Conservation (phyloP, 441 rosid species). For the Eutrema salsugineum region DNA sequence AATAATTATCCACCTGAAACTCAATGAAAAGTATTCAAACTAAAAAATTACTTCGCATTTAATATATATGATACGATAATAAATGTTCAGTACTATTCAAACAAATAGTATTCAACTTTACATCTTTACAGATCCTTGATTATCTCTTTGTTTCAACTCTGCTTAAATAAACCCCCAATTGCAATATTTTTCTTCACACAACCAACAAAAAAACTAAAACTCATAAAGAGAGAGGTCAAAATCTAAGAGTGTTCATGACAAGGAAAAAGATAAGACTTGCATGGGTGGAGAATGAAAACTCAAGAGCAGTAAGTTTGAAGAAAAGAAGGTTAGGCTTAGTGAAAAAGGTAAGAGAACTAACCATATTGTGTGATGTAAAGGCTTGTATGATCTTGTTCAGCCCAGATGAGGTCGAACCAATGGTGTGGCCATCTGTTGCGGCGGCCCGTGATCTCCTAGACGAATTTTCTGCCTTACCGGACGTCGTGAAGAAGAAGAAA, state of each 20-base stretch:
- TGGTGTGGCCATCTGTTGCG: slow-evolving; percentile 45
- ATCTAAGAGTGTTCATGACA: slow-evolving; percentile 31
- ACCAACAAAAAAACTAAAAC: background rate
- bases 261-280: slow-evolving; percentile 51
- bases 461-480: slow-evolving; percentile 37
- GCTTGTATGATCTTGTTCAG: slow-evolving; percentile 47
- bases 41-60: too few species aligned
- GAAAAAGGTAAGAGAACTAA: slow-evolving; percentile 55
- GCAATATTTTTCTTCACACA: background rate
- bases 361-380: slow-evolving; percentile 44
- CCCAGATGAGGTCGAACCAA: slow-evolving; percentile 38
- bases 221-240: background rate
- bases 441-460: slow-evolving; percentile 35
- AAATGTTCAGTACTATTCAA: too few species aligned
- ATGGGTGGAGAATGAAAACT: slow-evolving; percentile 36
- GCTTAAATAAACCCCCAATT: background rate
- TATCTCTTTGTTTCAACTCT: background rate
- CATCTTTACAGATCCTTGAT: too few species aligned
- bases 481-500: slow-evolving; percentile 43
- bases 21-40: too few species aligned
- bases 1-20: too few species aligned
- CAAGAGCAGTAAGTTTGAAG: slow-evolving; percentile 42
- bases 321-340: slow-evolving; percentile 47
- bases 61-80: too few species aligned
- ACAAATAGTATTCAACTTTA: too few species aligned